phyloP scores from a whole-genome alignment of 2,329 filamentous ascomycete species.

The Teratosphaeriaceae sp. region DNA sequence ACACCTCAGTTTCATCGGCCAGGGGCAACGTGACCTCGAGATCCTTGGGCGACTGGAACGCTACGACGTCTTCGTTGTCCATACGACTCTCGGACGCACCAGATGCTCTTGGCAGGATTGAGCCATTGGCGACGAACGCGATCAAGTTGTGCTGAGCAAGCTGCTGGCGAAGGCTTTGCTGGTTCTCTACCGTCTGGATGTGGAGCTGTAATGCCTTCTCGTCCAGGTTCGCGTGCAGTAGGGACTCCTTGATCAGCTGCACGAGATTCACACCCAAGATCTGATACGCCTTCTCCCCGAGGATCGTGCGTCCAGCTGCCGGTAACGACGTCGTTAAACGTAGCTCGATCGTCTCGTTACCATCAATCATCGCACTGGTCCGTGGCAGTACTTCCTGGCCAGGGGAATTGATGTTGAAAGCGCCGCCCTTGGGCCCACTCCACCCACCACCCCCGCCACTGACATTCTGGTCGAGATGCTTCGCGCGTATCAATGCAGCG shows the following conservation, averaged over 20 bases:
- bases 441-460: slow-evolving; percentile 23
- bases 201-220: slow-evolving; percentile 22
- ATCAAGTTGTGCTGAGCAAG: slow-evolving; percentile 23
- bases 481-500: slow-evolving; percentile 23
- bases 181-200: slow-evolving; percentile 27
- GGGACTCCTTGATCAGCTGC: slow-evolving; percentile 24
- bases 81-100: slow-evolving; percentile 29
- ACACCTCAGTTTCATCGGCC: slow-evolving; percentile 18
- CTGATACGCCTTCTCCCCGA: slow-evolving; percentile 26
- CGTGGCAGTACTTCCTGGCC: slow-evolving; percentile 32
- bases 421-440: slow-evolving; percentile 31
- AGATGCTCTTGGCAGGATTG: slow-evolving; percentile 29
- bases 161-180: slow-evolving; percentile 27
- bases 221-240: slow-evolving; percentile 25
- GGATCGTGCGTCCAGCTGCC: slow-evolving; percentile 28
- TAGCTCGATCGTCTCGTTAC: slow-evolving; percentile 26
- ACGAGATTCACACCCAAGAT: slow-evolving; percentile 30
- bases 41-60: slow-evolving; percentile 28
- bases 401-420: slow-evolving; percentile 32
- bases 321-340: slow-evolving; percentile 33
- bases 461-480: slow-evolving; percentile 24
- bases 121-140: slow-evolving; percentile 32
- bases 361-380: slow-evolving; percentile 29
- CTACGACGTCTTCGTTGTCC: slow-evolving; percentile 20
- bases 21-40: slow-evolving; percentile 23